Base-by-base conservation (phyloP, 1,284 basidiomycete species). In the Fomitopsis palustris region DNA sequence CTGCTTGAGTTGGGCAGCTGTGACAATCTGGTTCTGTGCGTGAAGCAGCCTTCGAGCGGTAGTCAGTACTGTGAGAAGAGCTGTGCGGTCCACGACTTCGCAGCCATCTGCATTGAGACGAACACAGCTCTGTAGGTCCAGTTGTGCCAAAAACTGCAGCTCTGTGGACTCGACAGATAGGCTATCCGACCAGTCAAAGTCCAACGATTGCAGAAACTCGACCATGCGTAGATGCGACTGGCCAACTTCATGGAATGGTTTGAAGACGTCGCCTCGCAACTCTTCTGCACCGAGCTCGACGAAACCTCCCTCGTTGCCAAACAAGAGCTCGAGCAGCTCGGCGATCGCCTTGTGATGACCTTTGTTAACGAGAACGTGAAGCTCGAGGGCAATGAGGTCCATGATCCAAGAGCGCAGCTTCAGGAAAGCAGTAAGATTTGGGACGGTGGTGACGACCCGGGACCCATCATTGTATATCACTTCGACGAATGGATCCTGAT, bases 111-210 rank as follows among this genome's bases (percentile, higher is more conserved):
- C 76, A 64, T 96, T 90, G 45, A 76, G 75, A 7, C 87, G 85
- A 43, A 91, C 75, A 69, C 92, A 97, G 9, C 87, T 80, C 43
- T 87, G 84, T 42, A 96, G 79, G 65, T 93, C 86, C 58, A 97
- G 78, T 27, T 84, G 79, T 9, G 76, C 81, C 35, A 92, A 83
- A 71, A 90, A 89, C 64, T 86, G 81, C 56, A 93, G 75, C n/a
- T 86, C 79, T 35, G 86, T 69, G 3, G 83, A 78, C 16, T 82
- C 75, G 1, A 88, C 82, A 1, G 77, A 68, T 47, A 92, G 75
- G 56, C 84, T 84, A 72, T 98, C 95, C 19, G 82, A 82, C 93
- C 95, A 98, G 61, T 91, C 87, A 66, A 97, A 90, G 70, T 90
- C 87, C 62, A 98, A 78, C 0, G 91, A 91, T 67, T 92, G 88